Percentiles rank a stretch among this genome's conserved stretches.
These are phyloP conservation scores for Dunaliella primolecta DNA, from an alignment of 139 green algal species.

Conservation along the genomic window DNA sequence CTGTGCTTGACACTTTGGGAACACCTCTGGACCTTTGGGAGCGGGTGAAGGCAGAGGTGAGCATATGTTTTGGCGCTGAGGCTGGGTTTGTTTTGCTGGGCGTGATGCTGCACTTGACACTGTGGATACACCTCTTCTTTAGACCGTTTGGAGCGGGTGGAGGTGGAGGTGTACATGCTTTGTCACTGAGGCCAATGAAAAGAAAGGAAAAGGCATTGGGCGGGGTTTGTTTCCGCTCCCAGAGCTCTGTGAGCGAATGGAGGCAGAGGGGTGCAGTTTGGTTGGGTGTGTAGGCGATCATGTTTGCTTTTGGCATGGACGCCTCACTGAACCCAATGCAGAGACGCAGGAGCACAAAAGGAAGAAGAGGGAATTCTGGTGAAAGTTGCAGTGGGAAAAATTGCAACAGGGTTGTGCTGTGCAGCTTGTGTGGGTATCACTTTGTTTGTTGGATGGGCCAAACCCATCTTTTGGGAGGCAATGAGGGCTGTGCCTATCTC, in stretches of 20 bases:
- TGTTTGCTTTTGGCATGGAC: too few species aligned
- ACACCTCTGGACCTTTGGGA: constrained; percentile 25
- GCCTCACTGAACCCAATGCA: too few species aligned
- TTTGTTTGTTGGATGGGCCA: too few species aligned
- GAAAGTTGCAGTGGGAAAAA: too few species aligned
- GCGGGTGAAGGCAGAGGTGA: constrained; percentile 17
- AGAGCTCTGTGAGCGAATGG: not conserved
- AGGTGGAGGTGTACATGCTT: not conserved
- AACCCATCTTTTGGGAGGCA: too few species aligned
- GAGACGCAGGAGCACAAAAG: too few species aligned
- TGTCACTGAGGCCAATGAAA: not conserved
- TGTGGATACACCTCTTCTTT: not conserved
- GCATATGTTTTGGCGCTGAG: not conserved
- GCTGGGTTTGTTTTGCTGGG: constrained; percentile 7
- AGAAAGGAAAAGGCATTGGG: not conserved
- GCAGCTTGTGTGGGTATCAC: too few species aligned
- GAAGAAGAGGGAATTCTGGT: too few species aligned
- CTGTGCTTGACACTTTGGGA: constrained; percentile 40
- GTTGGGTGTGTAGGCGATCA: not conserved
- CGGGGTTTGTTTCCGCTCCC: not conserved
- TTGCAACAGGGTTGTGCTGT: too few species aligned
- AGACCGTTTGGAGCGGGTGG: constrained; percentile 22
- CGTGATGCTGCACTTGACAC: constrained; percentile 62
- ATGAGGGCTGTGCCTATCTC: too few species aligned
- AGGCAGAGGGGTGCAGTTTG: not conserved